Base-by-base conservation (phyloP, 2,329 filamentous ascomycete genomes). In the Fusarium sp. region DNA sequence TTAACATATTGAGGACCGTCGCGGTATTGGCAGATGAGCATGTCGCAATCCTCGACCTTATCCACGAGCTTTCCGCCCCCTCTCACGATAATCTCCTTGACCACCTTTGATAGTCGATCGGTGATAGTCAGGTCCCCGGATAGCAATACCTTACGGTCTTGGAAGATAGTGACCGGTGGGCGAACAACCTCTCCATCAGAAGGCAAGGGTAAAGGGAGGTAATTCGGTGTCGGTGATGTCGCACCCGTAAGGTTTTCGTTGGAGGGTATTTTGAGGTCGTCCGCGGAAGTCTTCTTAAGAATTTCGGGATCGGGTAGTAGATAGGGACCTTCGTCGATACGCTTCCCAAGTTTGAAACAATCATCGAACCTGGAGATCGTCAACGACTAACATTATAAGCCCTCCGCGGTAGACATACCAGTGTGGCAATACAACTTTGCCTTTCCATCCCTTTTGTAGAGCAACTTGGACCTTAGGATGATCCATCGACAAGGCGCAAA, bases 271-370 rank as follows among this genome's bases (percentile, higher is more conserved):
- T 85, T 84, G 56, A 92, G 82, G 7, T 86, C 83, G 54, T 89
- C 88, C 66, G 91, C 86, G 26, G 88, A 83, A 12, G 85, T 83
- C 47, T 85, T 85, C 42, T 85, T 86, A n/a, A 97, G 85, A 38
- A 97, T 93, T 73, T 97, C 94, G 3, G 96, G 93, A 73, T 98
- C 87, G 4, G 96, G 96, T 3, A 98, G 87, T 26, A 90, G 84
- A 79, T 99, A 99, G 2, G 96, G 96, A 12, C 86, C 85, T 80
- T 99, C 96, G 75, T 94, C 92, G 75, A 99, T 98, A 66, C 93
- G 91, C 81, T 94, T 95, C 55, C 95, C 95, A 33, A 99, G 89
- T 82, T 93, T 96, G 75, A 99, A 89, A 82, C 96, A 99, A 80
- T 98, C 95, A 76, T 98, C 95, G 79, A 99, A 98, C 95, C 93